Conservation (phyloP, 305 asterid species). For the Fraxinus latifolia region DNA sequence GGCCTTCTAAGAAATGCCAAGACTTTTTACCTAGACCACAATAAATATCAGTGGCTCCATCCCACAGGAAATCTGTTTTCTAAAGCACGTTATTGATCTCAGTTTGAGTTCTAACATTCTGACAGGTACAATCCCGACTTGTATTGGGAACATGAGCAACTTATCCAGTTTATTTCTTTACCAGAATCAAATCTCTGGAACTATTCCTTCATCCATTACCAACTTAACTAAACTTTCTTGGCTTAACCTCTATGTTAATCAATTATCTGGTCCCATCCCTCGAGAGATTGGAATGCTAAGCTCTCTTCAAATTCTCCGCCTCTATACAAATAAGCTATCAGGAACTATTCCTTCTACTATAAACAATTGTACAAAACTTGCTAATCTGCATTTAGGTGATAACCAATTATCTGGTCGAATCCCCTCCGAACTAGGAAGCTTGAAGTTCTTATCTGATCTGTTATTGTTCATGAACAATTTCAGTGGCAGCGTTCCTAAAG, state of each 20-base stretch:
- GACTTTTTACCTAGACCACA: not conserved
- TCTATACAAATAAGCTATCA: not conserved
- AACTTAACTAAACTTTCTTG: constrained; percentile 3
- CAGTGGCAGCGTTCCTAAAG: constrained; percentile 16
- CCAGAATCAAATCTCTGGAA: constrained; percentile 11
- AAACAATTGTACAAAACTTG: not conserved
- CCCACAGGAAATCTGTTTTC: constrained; percentile 17
- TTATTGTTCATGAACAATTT: constrained; percentile 24
- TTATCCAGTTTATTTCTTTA: not conserved
- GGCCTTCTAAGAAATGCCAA: not conserved
- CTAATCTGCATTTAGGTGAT: not conserved
- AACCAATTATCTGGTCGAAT: constrained; percentile 26
- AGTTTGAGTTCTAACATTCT: constrained; percentile 10
- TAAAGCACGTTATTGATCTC: not conserved
- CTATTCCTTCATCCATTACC: constrained; percentile 20
- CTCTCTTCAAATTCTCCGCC: not conserved
- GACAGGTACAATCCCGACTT: constrained; percentile 12
- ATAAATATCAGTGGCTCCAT: constrained; percentile 6
- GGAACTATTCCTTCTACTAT: not conserved
- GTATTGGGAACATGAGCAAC: constrained; percentile 12
- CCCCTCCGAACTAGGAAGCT: constrained; percentile 24
- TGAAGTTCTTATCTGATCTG: constrained; percentile 6
- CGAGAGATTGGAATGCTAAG: constrained; percentile 18
- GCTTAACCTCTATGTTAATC: not conserved
- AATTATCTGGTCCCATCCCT: constrained; percentile 8